Evolutionary conservation across 2,329 filamentous ascomycete genomes (phyloP), one percentile per base, ranked within the genome.

Genomic region (Pezicula rhizophila): DNA sequence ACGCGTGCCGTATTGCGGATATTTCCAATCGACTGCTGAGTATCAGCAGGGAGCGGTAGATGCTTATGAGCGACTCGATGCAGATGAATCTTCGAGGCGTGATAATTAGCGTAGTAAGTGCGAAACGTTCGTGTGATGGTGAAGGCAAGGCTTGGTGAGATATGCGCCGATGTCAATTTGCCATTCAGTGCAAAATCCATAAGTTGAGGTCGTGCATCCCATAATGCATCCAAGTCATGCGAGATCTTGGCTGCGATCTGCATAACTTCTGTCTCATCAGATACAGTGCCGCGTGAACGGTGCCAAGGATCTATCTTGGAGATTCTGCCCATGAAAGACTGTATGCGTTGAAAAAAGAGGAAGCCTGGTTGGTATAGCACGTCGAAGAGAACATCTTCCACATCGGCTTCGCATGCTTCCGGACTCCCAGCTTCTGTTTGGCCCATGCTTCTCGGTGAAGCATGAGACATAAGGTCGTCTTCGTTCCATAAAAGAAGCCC

Each of bases 251-350:
- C 69, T 1, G 71, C 77, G 41, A 76, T 68, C 28, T 71, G 70
- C 75, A 80, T 79, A 1, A 79, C 76, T 48, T 80, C 76, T 2
- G 73, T 78, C 62, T 80, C 76, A 56, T 80, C 77, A 44, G 78
- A 70, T 8, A 80, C 77, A 0, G 76, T 80, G 4, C 76, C 76
- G 7, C 77, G 70, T 20, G 70, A 70, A 10, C 77, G 71, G 57
- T 80, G 76, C 74, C 75, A 79, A 1, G 70, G 76, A 48, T 79
- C 76, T 46, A 80, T 79, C 48, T 73, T 71, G 6, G 76, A 75
- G 42, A 80, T 78, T 5, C 75, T 69, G 2, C 77, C 77, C 65
- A 78, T 78, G 57, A 79, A 78, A 31, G 72, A 75, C 57, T 78
- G 77, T 0, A 79, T 74, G 51, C 78, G 76, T 47, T 80, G 76